phyloP scores from a whole-genome alignment of 176 grass and related monocot genomes.

The Canna indica region DNA sequence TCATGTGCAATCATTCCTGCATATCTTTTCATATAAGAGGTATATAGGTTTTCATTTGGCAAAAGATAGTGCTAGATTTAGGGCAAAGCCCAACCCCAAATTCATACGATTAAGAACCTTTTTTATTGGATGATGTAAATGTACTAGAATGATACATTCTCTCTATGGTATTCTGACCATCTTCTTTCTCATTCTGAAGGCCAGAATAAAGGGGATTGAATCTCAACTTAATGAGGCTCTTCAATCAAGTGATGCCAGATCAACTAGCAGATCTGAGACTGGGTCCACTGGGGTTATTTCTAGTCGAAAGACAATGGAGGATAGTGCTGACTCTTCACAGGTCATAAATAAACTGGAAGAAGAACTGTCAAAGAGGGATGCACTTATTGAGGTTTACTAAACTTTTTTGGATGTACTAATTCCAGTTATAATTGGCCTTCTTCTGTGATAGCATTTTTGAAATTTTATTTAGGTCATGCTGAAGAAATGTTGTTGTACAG shows the following conservation, averaged over 20 bases:
- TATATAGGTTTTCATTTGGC: neutral
- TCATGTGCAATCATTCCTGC: neutral
- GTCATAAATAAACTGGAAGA: slow-evolving; percentile 94
- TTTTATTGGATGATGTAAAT: neutral
- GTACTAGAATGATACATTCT: neutral
- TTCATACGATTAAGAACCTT: neutral
- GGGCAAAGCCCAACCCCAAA: neutral
- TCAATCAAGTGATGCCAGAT: slow-evolving; percentile 79
- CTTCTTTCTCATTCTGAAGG: slow-evolving; percentile 38
- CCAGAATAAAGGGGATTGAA: slow-evolving; percentile 78
- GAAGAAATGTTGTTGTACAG: neutral
- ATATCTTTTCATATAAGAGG: neutral
- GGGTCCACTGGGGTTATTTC: slow-evolving; percentile 54
- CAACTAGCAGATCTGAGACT: slow-evolving; percentile 70
- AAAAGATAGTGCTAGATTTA: neutral
- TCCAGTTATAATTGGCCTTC: slow-evolving; percentile 8
- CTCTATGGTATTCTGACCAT: neutral
- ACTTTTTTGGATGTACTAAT: neutral
- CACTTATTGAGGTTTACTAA: slow-evolving; percentile 84
- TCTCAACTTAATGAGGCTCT: slow-evolving; percentile 80
- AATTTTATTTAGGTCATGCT: neutral
- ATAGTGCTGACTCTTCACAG: slow-evolving; percentile 63
- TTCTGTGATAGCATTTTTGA: slow-evolving; percentile 3
- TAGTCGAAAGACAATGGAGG: slow-evolving; percentile 53
- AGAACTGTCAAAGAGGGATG: slow-evolving; percentile 89